Evolutionary conservation across 768 basidiomycete genomes (phyloP), one percentile per base, ranked within the genome.

Genomic region (Leucogyrophana mollusca): DNA sequence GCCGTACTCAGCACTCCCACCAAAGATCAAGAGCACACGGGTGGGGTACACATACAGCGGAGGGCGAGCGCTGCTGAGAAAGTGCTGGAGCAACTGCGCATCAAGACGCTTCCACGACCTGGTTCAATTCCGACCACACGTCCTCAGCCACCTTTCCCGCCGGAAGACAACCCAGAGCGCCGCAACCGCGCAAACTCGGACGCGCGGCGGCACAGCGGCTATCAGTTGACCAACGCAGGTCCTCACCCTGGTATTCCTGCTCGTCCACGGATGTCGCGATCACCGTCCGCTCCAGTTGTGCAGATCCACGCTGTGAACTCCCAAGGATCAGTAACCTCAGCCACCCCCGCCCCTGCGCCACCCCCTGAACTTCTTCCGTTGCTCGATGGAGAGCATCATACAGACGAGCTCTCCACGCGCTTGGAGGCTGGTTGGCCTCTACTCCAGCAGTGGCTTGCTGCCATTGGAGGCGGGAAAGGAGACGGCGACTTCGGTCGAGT

Each of bases 371-470:
- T 94, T 20, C 56, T 75, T 21, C 51, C 71, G 2, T 62, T 90
- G 48, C 72, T 98, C 10, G 86, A 98, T 57, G 96, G 95, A 8
- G 87, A 85, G 46, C 94, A 93, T 62, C 87, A 94, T 63, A 86
- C 90, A 2, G 95, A 98, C 59, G 94, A 97, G 67, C 68, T 98
- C 35, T 85, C 87, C 37, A 82, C 88, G 20, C 77, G 63, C 50
- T 95, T 94, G 56, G 83, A 90, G 52, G 82, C 85, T 24, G 85
- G 87, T 0, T 94, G 92, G 94, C 82, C 82, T 9, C 68, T 85
- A 39, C 69, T 98, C 43, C 83, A 90, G 62, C 76, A 74, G 46
- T 91, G 85, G 87, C 64, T 90, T 36, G 65, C 72, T 4, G 62
- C 70, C 9, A 75, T 79, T 35, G 88, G 88, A 27, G 79, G 76